Percentiles rank a stretch among this genome's conserved stretches.
Conservation (phyloP, 139 green algal genomes). For the Diplosphaera chodatii region DNA sequence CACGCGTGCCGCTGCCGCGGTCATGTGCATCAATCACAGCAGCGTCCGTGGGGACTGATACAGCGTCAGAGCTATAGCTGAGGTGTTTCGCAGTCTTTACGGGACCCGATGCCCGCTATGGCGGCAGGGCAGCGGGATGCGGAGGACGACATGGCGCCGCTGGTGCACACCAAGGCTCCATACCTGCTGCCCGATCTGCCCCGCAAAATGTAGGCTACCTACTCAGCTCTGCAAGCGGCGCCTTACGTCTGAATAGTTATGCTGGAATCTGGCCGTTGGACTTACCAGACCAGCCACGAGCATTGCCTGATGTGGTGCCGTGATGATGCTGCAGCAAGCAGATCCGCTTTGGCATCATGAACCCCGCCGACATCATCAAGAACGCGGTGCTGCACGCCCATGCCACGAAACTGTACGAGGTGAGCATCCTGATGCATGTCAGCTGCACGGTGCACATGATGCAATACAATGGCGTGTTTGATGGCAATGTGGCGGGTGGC, state of each 20-base stretch:
- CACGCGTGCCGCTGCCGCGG: too few relatives aligned
- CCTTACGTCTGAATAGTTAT: too few relatives aligned
- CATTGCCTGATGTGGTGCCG: background rate
- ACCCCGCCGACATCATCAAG: conserved; percentile 74
- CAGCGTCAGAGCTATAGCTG: too few relatives aligned
- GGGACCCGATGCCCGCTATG: background rate
- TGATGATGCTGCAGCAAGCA: conserved; percentile 52
- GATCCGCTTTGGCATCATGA: conserved; percentile 84
- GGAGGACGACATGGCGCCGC: background rate
- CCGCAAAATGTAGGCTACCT: conserved; percentile 64
- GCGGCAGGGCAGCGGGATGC: too few relatives aligned
- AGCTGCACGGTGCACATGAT: too few relatives aligned
- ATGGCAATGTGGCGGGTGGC: background rate
- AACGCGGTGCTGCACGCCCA: conserved; percentile 80
- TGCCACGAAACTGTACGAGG: conserved; percentile 83
- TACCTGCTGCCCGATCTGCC: conserved; percentile 57
- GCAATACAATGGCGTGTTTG: too few relatives aligned
- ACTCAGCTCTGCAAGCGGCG: background rate
- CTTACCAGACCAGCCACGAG: too few relatives aligned
- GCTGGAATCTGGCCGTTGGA: too few relatives aligned
- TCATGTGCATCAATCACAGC: too few relatives aligned
- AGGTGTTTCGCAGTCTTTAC: too few relatives aligned
- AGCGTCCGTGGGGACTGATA: too few relatives aligned
- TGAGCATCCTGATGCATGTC: too few relatives aligned
- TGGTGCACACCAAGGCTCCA: conserved; percentile 65